Percentiles rank a stretch among this genome's conserved stretches.
Conservation (phyloP, 2,329 filamentous ascomycete genomes). For the Pseudogymnoascus sp. region DNA sequence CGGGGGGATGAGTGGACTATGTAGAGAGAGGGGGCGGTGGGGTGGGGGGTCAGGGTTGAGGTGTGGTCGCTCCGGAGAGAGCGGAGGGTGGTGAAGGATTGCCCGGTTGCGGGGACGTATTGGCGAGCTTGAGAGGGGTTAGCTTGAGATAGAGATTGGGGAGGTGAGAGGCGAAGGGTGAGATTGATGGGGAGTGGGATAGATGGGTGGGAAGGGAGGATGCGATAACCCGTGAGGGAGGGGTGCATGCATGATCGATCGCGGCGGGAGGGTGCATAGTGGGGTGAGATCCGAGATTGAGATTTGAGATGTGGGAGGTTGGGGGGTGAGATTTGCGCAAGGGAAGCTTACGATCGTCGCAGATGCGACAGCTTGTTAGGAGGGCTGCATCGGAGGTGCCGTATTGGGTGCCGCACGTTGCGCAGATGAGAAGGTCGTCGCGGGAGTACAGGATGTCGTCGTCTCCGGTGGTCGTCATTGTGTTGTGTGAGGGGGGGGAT, state of each 20-base stretch:
- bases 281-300: neutral
- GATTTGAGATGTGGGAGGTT: neutral
- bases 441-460: neutral
- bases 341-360: slow-evolving; percentile 49
- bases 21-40: slow-evolving; percentile 39
- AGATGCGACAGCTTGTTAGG: slow-evolving; percentile 58
- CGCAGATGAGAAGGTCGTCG: slow-evolving; percentile 49
- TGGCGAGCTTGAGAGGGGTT: slow-evolving; percentile 47
- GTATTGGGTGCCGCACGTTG: slow-evolving; percentile 65
- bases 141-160: no score
- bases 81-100: slow-evolving; percentile 57
- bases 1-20: slow-evolving; percentile 47
- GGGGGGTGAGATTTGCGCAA: neutral
- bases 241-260: neutral
- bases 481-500: neutral
- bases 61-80: slow-evolving; percentile 37
- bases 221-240: neutral
- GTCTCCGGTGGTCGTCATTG: neutral
- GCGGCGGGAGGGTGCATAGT: neutral
- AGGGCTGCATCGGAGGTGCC: slow-evolving; percentile 42
- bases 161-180: no score
- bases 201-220: neutral
- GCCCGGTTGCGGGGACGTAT: slow-evolving; percentile 57
- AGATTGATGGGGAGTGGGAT: neutral
- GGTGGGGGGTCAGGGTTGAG: slow-evolving; percentile 46